These are phyloP conservation scores for Candida golubevii DNA, from an alignment of 805 yeast species.

Conservation along the genomic window DNA sequence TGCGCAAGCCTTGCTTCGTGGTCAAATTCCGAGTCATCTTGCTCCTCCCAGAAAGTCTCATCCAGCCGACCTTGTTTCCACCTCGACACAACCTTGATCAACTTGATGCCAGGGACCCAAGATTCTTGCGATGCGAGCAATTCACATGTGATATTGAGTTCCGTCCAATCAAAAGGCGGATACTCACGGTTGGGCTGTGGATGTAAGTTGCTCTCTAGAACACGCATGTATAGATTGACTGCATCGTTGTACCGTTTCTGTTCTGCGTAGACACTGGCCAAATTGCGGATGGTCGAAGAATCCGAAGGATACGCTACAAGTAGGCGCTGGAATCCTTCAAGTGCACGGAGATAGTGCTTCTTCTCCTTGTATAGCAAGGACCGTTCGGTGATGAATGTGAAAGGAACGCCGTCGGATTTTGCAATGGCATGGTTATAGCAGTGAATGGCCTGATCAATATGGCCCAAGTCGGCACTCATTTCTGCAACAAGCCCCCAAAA, in stretches of 20 bases:
- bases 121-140: constrained; percentile 67
- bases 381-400: constrained; percentile 55
- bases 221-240: constrained; percentile 59
- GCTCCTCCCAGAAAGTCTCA: constrained; percentile 65
- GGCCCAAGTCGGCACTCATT: constrained; percentile 59
- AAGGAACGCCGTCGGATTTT: constrained; percentile 19
- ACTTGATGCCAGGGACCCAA: constrained; percentile 57
- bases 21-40: constrained; percentile 82
- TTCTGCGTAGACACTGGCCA: constrained; percentile 48
- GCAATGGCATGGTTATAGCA: constrained; percentile 68
- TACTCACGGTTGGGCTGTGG: constrained; percentile 27
- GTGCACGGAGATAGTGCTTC: constrained; percentile 65
- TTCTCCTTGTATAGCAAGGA: constrained; percentile 64
- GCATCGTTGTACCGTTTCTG: constrained; percentile 69
- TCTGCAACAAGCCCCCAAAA: constrained; percentile 79
- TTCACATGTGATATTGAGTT: constrained; percentile 78
- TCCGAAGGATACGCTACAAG: constrained; percentile 54
- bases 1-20: constrained; percentile 42
- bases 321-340: constrained; percentile 65
- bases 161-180: constrained; percentile 80
- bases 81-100: constrained; percentile 68
- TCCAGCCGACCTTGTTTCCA: constrained; percentile 73
- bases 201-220: constrained; percentile 56
- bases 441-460: constrained; percentile 69
- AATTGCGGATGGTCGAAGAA: constrained; percentile 54